Evolutionary conservation across 1,139 yeast genomes (phyloP), one percentile per base, ranked within the genome.

Genomic region (Candida pseudoviswanathii): DNA sequence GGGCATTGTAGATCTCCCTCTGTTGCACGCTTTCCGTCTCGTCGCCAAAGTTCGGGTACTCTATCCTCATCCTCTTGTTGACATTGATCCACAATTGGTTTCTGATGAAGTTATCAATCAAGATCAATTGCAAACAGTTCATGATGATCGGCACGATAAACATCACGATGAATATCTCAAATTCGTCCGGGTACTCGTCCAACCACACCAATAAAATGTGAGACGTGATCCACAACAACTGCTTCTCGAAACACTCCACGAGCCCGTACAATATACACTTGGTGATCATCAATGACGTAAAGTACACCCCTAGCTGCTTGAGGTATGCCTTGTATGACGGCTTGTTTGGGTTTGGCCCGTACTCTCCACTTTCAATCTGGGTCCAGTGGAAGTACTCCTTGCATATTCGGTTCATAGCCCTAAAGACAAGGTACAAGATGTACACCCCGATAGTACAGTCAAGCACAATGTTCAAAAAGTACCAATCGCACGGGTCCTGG

Each of bases 401-500:
- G 49, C 74, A 68, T 6, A 75, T 82, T 44, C 70, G 63, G 43
- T 88, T 75, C 3, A 81, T 70, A 1, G 71, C 62, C 39, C 63
- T 66, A 54, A 77, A 75, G 11, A 87, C 86, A 8, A 80, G 62
- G 37, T 69, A 91, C 40, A 94, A 73, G 3, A 92, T 78, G 25
- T 95, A 95, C 2, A 91, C 96, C 0, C 99, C 99, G n/a, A 92
- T 78, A 0, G 99, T 94, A 42, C 98, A 92, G 65, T 94, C 99
- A 63, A 92, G 80, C 22, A 92, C 77, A 41, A 92, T 81, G 61
- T 89, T 94, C 49, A 94, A 73, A 61, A 94, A 92, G 69, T 94
- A 94, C 96, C 97, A 92, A 58, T 87, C 90, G 62, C 96, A 88
- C 6, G 92, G 92, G 57, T 86, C 78, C 33, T 73, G 76, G 10